These are phyloP conservation scores for Strobilomyces echinocephalus DNA, from an alignment of 768 basidiomycete species.

Conservation along the genomic window DNA sequence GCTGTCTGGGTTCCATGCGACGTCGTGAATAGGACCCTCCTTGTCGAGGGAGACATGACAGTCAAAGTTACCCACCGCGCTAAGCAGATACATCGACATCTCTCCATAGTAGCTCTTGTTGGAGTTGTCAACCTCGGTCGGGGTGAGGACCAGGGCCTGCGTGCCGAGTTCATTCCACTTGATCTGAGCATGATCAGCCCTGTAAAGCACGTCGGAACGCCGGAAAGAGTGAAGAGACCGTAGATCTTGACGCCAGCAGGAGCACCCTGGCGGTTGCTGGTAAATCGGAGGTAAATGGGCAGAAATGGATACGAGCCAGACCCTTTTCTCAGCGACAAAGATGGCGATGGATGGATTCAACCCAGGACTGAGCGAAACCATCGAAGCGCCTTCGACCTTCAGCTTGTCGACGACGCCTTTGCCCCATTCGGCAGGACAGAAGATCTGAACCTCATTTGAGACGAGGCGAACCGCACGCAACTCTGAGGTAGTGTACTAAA, in stretches of 20 bases:
- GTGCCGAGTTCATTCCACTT: slow-evolving; percentile 97
- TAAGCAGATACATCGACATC: slow-evolving; percentile 90
- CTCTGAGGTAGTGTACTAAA: slow-evolving; percentile 89
- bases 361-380: slow-evolving; percentile 74
- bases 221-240: slow-evolving; percentile 56
- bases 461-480: slow-evolving; percentile 81
- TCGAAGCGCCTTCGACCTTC: slow-evolving; percentile 77
- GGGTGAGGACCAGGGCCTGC: slow-evolving; percentile 84
- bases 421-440: slow-evolving; percentile 71
- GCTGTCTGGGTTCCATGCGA: slow-evolving; percentile 91
- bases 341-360: slow-evolving; percentile 85
- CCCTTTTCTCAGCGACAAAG: slow-evolving; percentile 93
- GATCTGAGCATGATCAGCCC: slow-evolving; percentile 87
- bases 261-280: slow-evolving; percentile 51
- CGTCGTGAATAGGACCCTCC: slow-evolving; percentile 97
- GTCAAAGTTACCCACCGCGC: slow-evolving; percentile 89
- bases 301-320: slow-evolving; percentile 19
- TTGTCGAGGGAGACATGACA: slow-evolving; percentile 86
- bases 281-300: neutral
- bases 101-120: slow-evolving; percentile 99
- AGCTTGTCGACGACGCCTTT: slow-evolving; percentile 80
- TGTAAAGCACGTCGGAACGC: slow-evolving; percentile 81
- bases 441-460: slow-evolving; percentile 78
- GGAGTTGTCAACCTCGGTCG: slow-evolving; percentile 94
- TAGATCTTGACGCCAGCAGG: slow-evolving; percentile 87